Evolutionary conservation across 1,139 yeast genomes (phyloP).

Genomic region (Blastobotrys persicus): DNA sequence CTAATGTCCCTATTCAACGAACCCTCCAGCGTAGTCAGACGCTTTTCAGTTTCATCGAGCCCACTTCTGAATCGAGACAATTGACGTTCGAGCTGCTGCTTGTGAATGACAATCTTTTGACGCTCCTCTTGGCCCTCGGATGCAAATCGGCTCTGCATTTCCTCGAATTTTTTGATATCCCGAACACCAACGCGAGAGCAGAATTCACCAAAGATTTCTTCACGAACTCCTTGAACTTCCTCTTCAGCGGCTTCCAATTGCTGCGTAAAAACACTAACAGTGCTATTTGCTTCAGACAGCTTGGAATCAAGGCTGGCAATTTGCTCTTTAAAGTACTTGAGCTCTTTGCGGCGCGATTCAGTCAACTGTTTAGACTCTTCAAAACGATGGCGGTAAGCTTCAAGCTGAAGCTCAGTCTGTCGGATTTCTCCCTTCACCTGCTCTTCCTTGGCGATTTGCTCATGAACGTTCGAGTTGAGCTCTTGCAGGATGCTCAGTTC

Average conservation of each 20-base stretch:
- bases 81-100: slow-evolving; percentile 2
- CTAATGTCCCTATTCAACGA: background rate
- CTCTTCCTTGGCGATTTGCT: slow-evolving; percentile 57
- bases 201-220: slow-evolving; percentile 50
- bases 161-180: slow-evolving; percentile 63
- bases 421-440: slow-evolving; percentile 39
- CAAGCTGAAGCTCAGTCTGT: slow-evolving; percentile 4
- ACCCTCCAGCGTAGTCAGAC: slow-evolving; percentile 24
- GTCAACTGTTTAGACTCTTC: slow-evolving; percentile 51
- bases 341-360: slow-evolving; percentile 55
- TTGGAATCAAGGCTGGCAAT: slow-evolving; percentile 20
- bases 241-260: slow-evolving; percentile 23
- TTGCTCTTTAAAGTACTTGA: slow-evolving; percentile 46
- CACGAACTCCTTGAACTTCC: slow-evolving; percentile 27
- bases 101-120: slow-evolving; percentile 3
- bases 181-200: slow-evolving; percentile 53
- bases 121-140: slow-evolving; percentile 7
- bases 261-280: slow-evolving; percentile 22
- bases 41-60: slow-evolving; percentile 25
- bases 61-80: slow-evolving; percentile 11
- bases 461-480: slow-evolving; percentile 50
- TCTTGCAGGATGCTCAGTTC: slow-evolving; percentile 53
- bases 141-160: slow-evolving; percentile 46
- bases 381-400: slow-evolving; percentile 23
- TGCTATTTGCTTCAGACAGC: slow-evolving; percentile 14